A percentile compares a stretch with the other conserved stretches of the same genome.
Evolutionary conservation across 345 rosid species (phyloP).

Genomic region (Aegle marmelos): DNA sequence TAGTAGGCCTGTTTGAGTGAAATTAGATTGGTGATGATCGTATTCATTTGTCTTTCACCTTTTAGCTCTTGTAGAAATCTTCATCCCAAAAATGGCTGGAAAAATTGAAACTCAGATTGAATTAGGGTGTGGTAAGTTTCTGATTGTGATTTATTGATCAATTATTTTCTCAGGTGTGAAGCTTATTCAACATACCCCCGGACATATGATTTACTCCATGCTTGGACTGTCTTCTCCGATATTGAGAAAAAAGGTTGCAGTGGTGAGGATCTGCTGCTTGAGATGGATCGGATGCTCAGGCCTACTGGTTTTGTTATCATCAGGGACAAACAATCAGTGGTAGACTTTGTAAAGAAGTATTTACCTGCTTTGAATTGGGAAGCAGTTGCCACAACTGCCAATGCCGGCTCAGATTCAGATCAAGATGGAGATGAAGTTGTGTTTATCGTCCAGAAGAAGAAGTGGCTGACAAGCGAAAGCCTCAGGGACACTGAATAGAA

Average conservation of each 20-base stretch:
- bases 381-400: constrained; percentile 48
- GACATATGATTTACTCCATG: constrained; percentile 86
- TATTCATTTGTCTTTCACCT: background rate
- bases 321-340: constrained; percentile 59
- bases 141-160: constrained; percentile 1
- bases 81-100: background rate
- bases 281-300: constrained; percentile 94
- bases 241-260: constrained; percentile 74
- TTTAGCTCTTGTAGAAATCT: constrained; percentile 1
- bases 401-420: constrained; percentile 49
- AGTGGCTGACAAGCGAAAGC: constrained; percentile 84
- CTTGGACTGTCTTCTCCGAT: constrained; percentile 69
- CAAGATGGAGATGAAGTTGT: constrained; percentile 52
- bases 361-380: constrained; percentile 82
- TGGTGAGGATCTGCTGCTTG: constrained; percentile 69
- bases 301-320: constrained; percentile 78
- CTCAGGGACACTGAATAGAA: constrained; percentile 60
- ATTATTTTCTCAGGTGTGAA: constrained; percentile 66
- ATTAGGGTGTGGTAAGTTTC: background rate
- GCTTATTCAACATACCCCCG: constrained; percentile 89
- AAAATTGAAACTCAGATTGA: background rate
- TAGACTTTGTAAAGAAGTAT: constrained; percentile 68
- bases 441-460: constrained; percentile 67
- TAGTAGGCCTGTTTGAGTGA: background rate
- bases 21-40: background rate